Percentiles rank a stretch among this genome's conserved stretches.
phyloP scores from a whole-genome alignment of 2,329 filamentous ascomycete genomes.

The Fusarium torulosum region DNA sequence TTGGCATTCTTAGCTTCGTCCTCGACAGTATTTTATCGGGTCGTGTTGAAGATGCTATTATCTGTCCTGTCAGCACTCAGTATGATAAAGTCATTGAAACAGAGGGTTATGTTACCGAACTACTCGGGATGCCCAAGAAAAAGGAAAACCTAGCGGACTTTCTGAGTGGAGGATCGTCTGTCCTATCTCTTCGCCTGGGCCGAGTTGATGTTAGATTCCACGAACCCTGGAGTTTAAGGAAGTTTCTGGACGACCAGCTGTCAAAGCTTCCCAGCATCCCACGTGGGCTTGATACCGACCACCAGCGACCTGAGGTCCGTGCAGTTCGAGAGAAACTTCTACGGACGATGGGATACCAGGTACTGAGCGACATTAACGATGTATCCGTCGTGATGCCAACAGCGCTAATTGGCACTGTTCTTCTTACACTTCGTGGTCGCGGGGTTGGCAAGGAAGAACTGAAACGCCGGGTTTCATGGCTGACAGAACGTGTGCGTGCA shows the following conservation, averaged over 20 bases:
- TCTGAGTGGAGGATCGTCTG: conserved; percentile 83
- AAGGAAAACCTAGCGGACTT: conserved; percentile 95
- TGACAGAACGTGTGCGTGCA: conserved; percentile 81
- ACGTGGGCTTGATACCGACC: conserved; percentile 60
- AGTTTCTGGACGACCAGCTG: conserved; percentile 84
- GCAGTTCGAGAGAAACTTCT: conserved; percentile 78
- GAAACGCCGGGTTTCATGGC: conserved; percentile 89
- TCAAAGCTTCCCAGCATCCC: conserved; percentile 61
- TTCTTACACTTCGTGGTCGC: conserved; percentile 89
- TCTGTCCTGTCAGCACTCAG: conserved; percentile 96
- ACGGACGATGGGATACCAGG: conserved; percentile 89
- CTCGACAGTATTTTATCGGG: conserved; percentile 91
- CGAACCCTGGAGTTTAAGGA: conserved; percentile 90
- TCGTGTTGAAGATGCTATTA: conserved; percentile 88
- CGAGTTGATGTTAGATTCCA: conserved; percentile 96
- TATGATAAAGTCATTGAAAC: conserved; percentile 99
- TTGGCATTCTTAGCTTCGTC: conserved; percentile 92
- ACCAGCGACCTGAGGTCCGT: conserved; percentile 62
- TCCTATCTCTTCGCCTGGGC: conserved; percentile 88
- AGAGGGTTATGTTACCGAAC: conserved; percentile 93
- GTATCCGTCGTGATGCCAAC: conserved; percentile 99
- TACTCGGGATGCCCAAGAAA: conserved; percentile 93
- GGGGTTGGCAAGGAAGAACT: conserved; percentile 91
- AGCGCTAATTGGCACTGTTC: conserved; percentile 91
- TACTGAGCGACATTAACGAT: conserved; percentile 92